Conservation (phyloP, 768 basidiomycete genomes). For the Trametes maxima region DNA sequence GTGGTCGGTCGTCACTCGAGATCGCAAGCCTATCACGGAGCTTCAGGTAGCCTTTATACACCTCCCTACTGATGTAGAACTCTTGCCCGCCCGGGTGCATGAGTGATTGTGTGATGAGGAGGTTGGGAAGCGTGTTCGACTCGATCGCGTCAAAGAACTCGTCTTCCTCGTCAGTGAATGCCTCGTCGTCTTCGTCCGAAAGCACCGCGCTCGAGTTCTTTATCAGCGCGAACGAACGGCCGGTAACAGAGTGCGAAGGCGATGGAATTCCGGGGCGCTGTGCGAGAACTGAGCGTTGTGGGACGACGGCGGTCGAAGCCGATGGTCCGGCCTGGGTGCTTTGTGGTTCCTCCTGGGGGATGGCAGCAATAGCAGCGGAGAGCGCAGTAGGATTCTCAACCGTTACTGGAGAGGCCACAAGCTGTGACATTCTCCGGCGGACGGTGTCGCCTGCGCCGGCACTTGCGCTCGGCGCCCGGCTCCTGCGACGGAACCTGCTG, state of each 20-base stretch:
- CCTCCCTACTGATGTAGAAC: conserved; percentile 39
- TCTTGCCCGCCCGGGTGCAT: conserved; percentile 42
- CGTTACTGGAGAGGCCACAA: neutral
- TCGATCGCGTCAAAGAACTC: conserved; percentile 99
- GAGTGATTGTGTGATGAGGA: conserved; percentile 69
- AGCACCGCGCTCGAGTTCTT: neutral
- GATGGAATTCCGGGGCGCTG: neutral
- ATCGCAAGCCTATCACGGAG: conserved; percentile 65
- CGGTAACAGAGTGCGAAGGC: neutral
- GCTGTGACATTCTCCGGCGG: conserved; percentile 23
- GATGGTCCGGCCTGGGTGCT: conserved; percentile 5
- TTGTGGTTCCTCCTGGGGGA: neutral
- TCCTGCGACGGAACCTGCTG: conserved; percentile 59
- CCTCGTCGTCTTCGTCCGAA: conserved; percentile 36
- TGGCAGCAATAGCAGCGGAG: neutral
- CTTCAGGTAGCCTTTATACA: conserved; percentile 70
- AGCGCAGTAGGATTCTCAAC: neutral
- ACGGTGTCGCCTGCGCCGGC: conserved; percentile 34
- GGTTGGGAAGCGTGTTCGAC: conserved; percentile 71
- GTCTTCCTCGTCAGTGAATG: conserved; percentile 81
- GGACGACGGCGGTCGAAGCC: conserved; percentile 25
- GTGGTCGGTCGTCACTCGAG: conserved; percentile 75
- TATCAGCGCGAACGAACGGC: conserved; percentile 14
- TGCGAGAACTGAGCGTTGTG: conserved; percentile 22
- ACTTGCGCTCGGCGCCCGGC: conserved; percentile 39